Base-by-base conservation (phyloP, 768 basidiomycete genomes). In the Tephrocybe sp. region DNA sequence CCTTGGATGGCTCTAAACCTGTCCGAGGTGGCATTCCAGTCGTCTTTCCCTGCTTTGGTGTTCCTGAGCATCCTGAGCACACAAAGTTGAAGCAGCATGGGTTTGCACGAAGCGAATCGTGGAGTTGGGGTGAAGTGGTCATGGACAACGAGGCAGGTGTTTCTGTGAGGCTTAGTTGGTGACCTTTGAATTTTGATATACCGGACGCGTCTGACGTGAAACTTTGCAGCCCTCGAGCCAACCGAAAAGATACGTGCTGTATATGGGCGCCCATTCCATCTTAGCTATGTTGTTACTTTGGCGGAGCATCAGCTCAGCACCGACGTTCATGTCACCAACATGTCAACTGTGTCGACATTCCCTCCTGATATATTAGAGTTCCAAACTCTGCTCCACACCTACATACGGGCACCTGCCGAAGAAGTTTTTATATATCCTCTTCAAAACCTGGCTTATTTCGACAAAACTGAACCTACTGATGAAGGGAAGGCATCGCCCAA, bases 371-470 rank as follows among this genome's bases (percentile, higher is more conserved):
- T 62, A 4, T 76, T 98, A 34, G 83, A 87, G 63, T 98, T 96
- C 74, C 97, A 99, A 65, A 89, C 93, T 1, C 76, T 98, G 37
- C 78, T 99, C 46, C 97, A 99, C 69, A 93, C 82, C 41, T 99
- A 99, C 69, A 78, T 97, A 56, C 79, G 78, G 9, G 80, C 82
- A 37, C 82, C 87, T 37, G 69, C 84, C 13, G 66, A 78, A 51
- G 59, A 81, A 3, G 82, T 83, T n/a, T 66, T 77, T 2, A 74
- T 92, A 54, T 72, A 74, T 7, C 79, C 89, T 6, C 74, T 96
- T 27, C 75, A 83, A 59, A 78, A 84, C 25, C 62, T 84, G 13
- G 64, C 51, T 5, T 98, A 87, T 63, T 82, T 79, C 53, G 94
- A 98, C 66, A 99, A 98, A 73, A 87, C 84, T 2, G 86, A 84